Evolutionary conservation across 495 filamentous ascomycete genomes (phyloP).

Genomic region (Cercophora sp.): DNA sequence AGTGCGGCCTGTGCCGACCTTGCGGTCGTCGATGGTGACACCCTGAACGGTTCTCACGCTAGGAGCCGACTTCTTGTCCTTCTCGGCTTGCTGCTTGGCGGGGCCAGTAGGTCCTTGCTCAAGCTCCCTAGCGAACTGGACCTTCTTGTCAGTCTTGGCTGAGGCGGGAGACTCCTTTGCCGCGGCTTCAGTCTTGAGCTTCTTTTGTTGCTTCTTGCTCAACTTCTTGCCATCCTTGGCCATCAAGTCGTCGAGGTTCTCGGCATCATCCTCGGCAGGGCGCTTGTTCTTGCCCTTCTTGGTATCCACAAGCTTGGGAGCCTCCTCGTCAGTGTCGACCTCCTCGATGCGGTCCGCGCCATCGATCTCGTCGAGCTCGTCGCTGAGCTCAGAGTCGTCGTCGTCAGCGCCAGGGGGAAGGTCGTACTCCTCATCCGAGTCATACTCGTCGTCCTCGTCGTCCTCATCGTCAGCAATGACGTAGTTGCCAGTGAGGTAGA

Average conservation of each 20-base stretch:
- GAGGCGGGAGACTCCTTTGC: slow-evolving; percentile 27
- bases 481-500: slow-evolving; percentile 95
- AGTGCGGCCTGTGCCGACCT: slow-evolving; percentile 72
- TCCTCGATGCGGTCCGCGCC: slow-evolving; percentile 80
- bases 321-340: slow-evolving; percentile 75
- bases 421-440: slow-evolving; percentile 68
- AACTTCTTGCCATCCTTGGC: slow-evolving; percentile 64
- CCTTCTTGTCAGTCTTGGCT: slow-evolving; percentile 81
- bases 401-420: slow-evolving; percentile 62
- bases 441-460: slow-evolving; percentile 57
- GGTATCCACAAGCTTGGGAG: slow-evolving; percentile 66
- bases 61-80: slow-evolving; percentile 41
- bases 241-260: slow-evolving; percentile 71
- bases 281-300: slow-evolving; percentile 79
- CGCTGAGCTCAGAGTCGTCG: slow-evolving; percentile 72
- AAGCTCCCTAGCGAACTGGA: slow-evolving; percentile 97
- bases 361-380: slow-evolving; percentile 78
- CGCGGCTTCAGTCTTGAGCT: slow-evolving; percentile 90
- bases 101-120: slow-evolving; percentile 89
- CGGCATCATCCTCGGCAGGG: slow-evolving; percentile 63
- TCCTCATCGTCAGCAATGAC: slow-evolving; percentile 56
- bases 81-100: slow-evolving; percentile 34
- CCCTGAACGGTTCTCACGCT: slow-evolving; percentile 77
- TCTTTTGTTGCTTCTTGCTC: slow-evolving; percentile 97
- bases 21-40: slow-evolving; percentile 92